These are phyloP conservation scores for Dothideomycetidae sp. DNA, from an alignment of 2,329 filamentous ascomycete genomes.

Conservation along the genomic window DNA sequence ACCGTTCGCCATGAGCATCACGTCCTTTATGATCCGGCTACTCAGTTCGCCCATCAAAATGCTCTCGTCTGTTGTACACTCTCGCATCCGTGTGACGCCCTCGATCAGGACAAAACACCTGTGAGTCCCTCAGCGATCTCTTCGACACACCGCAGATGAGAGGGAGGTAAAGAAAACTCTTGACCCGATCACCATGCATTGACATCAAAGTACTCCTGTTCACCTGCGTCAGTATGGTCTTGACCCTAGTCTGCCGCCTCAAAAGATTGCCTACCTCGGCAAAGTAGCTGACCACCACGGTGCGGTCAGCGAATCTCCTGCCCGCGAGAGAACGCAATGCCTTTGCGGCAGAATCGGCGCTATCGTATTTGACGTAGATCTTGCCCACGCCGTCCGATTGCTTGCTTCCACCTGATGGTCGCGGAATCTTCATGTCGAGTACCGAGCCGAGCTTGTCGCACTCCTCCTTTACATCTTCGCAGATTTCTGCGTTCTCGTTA, in stretches of 20 bases:
- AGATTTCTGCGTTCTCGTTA: conserved; percentile 67
- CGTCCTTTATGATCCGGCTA: no score
- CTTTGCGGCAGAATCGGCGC: conserved; percentile 60
- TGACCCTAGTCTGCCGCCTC: conserved; percentile 37
- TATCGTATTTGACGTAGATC: conserved; percentile 92
- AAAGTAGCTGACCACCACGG: conserved; percentile 92
- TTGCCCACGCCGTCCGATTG: conserved; percentile 87
- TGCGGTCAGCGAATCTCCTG: conserved; percentile 89
- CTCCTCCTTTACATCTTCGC: conserved; percentile 85
- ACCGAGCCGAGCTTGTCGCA: conserved; percentile 82
- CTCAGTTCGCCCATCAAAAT: no score
- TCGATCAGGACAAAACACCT: conserved; percentile 20
- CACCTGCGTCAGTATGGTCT: conserved; percentile 2
- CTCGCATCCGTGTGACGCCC: neutral
- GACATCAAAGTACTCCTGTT: conserved; percentile 84
- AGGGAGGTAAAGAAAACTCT: neutral
- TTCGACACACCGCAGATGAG: neutral
- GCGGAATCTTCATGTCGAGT: conserved; percentile 79
- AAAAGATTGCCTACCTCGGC: conserved; percentile 53
- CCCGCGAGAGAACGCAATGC: conserved; percentile 84
- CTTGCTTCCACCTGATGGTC: conserved; percentile 68
- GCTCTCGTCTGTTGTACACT: no score
- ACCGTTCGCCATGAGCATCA: no score
- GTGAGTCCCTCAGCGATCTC: conserved; percentile 7
- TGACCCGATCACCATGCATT: conserved; percentile 52